phyloP scores from a whole-genome alignment of 495 filamentous ascomycete species.

The Tirmania nivea region DNA sequence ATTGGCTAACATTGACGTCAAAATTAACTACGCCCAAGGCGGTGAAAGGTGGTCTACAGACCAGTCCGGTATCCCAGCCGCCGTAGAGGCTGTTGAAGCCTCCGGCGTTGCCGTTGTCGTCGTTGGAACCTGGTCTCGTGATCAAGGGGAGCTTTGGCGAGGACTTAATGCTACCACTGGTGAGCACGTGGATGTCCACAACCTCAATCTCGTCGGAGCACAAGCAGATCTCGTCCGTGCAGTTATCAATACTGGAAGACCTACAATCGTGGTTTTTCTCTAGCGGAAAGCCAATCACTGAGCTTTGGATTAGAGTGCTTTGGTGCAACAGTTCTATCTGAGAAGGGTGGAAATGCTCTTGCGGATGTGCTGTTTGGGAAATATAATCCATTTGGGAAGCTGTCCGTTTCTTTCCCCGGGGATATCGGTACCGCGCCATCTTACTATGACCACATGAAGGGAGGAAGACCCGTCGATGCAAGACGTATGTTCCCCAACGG shows the following conservation, averaged over 20 bases:
- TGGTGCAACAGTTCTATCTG: slow-evolving; percentile 51
- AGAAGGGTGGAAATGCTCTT: slow-evolving; percentile 31
- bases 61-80: slow-evolving; percentile 38
- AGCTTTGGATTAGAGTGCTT: slow-evolving; percentile 44
- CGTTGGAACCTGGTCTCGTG: slow-evolving; percentile 53
- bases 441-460: slow-evolving; percentile 52
- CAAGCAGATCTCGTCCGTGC: slow-evolving; percentile 41
- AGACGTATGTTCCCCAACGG: slow-evolving; percentile 32
- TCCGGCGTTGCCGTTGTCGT: slow-evolving; percentile 50
- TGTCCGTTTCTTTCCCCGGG: slow-evolving; percentile 36
- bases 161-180: slow-evolving; percentile 50
- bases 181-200: slow-evolving; percentile 43
- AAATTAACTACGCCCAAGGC: slow-evolving; percentile 42
- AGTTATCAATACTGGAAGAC: slow-evolving; percentile 40
- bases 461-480: slow-evolving; percentile 31
- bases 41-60: slow-evolving; percentile 54
- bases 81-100: slow-evolving; percentile 36
- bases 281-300: slow-evolving; percentile 47
- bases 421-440: slow-evolving; percentile 42
- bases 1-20: slow-evolving; percentile 27
- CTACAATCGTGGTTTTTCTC: slow-evolving; percentile 48
- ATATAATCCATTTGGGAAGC: slow-evolving; percentile 28
- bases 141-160: slow-evolving; percentile 43
- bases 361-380: slow-evolving; percentile 26
- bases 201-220: slow-evolving; percentile 44